These are phyloP conservation scores for Penicillium pancosmium DNA, from an alignment of 495 filamentous ascomycete genomes.

Conservation along the genomic window DNA sequence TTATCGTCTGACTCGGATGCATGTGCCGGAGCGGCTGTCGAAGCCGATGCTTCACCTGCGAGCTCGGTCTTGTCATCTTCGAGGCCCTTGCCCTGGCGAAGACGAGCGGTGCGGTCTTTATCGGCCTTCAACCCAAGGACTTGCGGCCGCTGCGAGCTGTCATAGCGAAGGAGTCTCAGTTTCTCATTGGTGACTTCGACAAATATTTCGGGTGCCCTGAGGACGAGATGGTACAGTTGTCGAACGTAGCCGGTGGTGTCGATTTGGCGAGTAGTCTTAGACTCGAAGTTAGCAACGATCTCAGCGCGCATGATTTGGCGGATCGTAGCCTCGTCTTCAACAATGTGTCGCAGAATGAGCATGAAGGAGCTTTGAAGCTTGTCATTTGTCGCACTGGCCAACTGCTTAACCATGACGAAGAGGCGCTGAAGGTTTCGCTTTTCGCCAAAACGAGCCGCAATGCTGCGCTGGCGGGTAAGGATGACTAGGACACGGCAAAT, in stretches of 20 bases:
- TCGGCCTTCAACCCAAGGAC: constrained; percentile 61
- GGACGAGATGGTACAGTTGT: constrained; percentile 76
- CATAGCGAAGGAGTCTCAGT: constrained; percentile 67
- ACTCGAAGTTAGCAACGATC: constrained; percentile 73
- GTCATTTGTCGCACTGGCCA: constrained; percentile 73
- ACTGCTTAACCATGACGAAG: constrained; percentile 92
- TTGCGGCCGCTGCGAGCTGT: constrained; percentile 59
- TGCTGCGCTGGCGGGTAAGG: constrained; percentile 74
- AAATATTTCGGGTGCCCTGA: constrained; percentile 85
- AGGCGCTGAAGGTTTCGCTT: constrained; percentile 86
- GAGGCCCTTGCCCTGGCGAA: constrained; percentile 33
- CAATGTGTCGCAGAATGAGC: constrained; percentile 85
- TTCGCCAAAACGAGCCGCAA: constrained; percentile 77
- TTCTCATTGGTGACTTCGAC: constrained; percentile 89
- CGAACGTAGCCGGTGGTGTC: constrained; percentile 76
- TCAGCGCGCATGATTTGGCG: constrained; percentile 93
- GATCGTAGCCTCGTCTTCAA: constrained; percentile 90
- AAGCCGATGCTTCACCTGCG: constrained; percentile 30
- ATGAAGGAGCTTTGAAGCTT: constrained; percentile 81
- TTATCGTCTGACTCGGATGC: constrained; percentile 37
- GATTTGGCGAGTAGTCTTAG: constrained; percentile 61
- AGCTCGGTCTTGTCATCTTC: constrained; percentile 25
- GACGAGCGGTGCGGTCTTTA: constrained; percentile 32
- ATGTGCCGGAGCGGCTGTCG: background rate
- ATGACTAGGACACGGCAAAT: constrained; percentile 86